Base-by-base conservation (phyloP, 331 rosid genomes). In the Arachis monticola region DNA sequence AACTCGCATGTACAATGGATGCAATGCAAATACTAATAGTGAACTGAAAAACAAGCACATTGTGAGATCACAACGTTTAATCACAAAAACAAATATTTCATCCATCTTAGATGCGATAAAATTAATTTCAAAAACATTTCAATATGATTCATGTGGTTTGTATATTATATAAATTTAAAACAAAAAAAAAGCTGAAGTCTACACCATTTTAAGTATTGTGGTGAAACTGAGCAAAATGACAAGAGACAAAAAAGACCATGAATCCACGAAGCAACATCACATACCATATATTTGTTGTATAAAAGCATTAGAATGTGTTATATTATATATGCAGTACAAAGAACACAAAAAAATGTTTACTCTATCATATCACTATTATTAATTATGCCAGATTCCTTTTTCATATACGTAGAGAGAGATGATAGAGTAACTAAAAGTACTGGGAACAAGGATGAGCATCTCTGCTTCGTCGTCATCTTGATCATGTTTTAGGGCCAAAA, bases 21-120 rank as follows among this genome's bases (percentile, higher is more conserved):
- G 99, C 83, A 94, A 72, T 12, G 99, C 99, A 86, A 80, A 94
- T 65, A 94, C 99, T 17, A 97, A 94, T 45, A 94, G 92, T 61
- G 99, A 94, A 80, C 99, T 94, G 97, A 85, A 87, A 81, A 45
- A 46, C 47, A 83, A 79, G 50, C 46, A 52, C 31, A 69, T 50
- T 50, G 11, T 69, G 44, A 77, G 76, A 78, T 69, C 27, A 57
- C n/a, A 61, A 65, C n/a, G 50, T 38, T 70, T 45, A 52, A 38
- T 64, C 64, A 50, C 55, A 50, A 17, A 17, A 17, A 17, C 75
- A 75, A 41, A 68, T 8, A 0, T 38, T 47, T 67, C 10, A 42
- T n/a, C 50, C 46, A 32, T 3, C 69, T n/a, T 10, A 60, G 8
- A 65, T 64, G 32, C 42, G 56, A 64, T 45, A 57, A 71, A 64